Evolutionary conservation across 306 rosid species (phyloP).

Genomic region (Pyrus pyrifolia): DNA sequence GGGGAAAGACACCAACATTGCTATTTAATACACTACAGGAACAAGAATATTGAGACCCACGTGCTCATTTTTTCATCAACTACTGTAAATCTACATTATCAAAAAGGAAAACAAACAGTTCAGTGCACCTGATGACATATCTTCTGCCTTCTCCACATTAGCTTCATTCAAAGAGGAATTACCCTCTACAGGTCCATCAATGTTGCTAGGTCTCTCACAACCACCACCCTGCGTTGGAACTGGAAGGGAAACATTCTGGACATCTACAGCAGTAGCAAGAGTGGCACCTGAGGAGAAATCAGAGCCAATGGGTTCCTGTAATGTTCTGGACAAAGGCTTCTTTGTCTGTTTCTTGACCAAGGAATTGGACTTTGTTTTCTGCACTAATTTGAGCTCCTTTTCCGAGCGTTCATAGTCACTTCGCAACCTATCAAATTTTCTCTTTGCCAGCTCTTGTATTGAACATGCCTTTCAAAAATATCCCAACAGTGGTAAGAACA

Average conservation of each 20-base stretch:
- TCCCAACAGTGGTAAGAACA: slow-evolving; percentile 4
- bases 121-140: slow-evolving; percentile 58
- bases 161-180: slow-evolving; percentile 58
- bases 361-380: slow-evolving; percentile 53
- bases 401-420: slow-evolving; percentile 47
- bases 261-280: slow-evolving; percentile 63
- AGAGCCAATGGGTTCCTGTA: slow-evolving; percentile 88
- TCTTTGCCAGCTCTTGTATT: slow-evolving; percentile 85
- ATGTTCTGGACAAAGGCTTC: slow-evolving; percentile 51
- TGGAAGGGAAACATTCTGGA: slow-evolving; percentile 47
- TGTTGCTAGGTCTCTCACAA: slow-evolving; percentile 58
- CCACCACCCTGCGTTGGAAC: slow-evolving; percentile 46
- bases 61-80: not conserved
- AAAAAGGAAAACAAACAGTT: slow-evolving; percentile 3
- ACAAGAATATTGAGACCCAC: not conserved
- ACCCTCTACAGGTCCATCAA: slow-evolving; percentile 62
- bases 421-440: slow-evolving; percentile 79
- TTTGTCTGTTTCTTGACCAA: slow-evolving; percentile 60
- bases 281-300: slow-evolving; percentile 94
- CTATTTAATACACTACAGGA: not conserved
- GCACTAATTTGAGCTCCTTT: slow-evolving; percentile 66
- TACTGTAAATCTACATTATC: not conserved
- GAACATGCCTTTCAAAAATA: slow-evolving; percentile 66
- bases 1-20: not conserved
- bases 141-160: slow-evolving; percentile 70